These are phyloP conservation scores for Elsinoe perseae DNA, from an alignment of 2,329 filamentous ascomycete genomes.

Conservation along the genomic window DNA sequence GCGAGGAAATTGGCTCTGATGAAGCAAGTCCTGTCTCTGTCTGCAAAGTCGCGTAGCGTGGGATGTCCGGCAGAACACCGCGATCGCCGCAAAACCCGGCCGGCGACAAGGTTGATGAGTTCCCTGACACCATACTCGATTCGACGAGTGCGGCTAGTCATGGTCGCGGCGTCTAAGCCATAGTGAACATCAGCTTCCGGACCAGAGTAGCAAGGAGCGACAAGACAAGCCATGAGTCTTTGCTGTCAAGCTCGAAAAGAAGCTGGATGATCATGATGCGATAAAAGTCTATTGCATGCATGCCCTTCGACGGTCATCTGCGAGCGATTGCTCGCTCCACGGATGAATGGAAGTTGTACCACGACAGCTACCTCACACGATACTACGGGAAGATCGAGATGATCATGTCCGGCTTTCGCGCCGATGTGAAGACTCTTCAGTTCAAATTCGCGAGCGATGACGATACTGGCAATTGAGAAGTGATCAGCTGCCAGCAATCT, in stretches of 20 bases:
- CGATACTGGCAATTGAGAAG: neutral
- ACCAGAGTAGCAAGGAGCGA: conserved; percentile 1
- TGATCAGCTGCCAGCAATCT: neutral
- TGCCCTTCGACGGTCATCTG: neutral
- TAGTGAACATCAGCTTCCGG: conserved; percentile 13
- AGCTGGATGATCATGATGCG: conserved; percentile 3
- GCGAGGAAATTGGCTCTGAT: neutral
- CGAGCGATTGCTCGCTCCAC: neutral
- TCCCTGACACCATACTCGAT: conserved; percentile 3
- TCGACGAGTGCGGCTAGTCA: conserved; percentile 11
- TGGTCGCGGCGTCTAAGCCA: conserved; percentile 8
- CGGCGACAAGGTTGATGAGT: neutral
- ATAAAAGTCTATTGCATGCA: neutral
- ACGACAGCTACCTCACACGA: neutral
- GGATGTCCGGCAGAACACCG: conserved; percentile 13
- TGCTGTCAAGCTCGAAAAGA: conserved; percentile 4
- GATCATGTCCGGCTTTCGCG: neutral
- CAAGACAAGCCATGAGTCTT: neutral
- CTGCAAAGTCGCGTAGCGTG: conserved; percentile 7
- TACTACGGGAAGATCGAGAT: neutral
- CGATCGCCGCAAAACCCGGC: conserved; percentile 11
- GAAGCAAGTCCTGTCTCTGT: neutral
- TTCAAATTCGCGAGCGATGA: neutral
- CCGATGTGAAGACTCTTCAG: neutral
- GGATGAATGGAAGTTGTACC: neutral